Evolutionary conservation across 305 asterid species (phyloP).

Genomic region (Solanum hybrid): DNA sequence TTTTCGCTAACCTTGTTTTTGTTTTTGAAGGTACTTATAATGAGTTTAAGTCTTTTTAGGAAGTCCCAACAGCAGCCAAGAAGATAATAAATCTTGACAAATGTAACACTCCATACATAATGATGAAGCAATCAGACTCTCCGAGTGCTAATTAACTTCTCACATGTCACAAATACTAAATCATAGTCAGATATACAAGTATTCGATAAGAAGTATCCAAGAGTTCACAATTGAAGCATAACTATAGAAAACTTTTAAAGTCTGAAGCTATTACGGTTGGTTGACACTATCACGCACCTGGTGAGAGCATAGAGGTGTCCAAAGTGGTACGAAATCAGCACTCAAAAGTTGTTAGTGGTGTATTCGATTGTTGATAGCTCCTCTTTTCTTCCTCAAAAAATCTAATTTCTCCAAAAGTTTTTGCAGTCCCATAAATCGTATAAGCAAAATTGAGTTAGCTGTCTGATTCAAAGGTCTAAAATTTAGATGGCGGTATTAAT

Average conservation of each 20-base stretch:
- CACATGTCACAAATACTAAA: too few species aligned
- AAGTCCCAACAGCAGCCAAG: too few species aligned
- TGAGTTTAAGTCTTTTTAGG: accelerated
- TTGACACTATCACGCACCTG: neutral
- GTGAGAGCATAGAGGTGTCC: neutral
- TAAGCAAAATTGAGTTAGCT: too few species aligned
- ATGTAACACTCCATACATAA: neutral
- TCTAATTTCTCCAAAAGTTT: accelerated
- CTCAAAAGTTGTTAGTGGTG: neutral
- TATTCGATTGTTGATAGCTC: too few species aligned
- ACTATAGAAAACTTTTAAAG: neutral
- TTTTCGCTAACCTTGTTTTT: neutral
- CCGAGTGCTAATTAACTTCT: accelerated
- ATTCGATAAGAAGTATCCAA: accelerated
- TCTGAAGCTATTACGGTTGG: neutral
- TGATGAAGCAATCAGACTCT: too few species aligned
- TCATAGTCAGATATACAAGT: too few species aligned
- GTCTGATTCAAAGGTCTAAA: too few species aligned
- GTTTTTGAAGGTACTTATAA: neutral
- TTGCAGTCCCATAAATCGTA: too few species aligned
- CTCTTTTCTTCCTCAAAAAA: too few species aligned
- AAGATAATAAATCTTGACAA: too few species aligned
- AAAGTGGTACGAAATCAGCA: accelerated
- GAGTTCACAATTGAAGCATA: too few species aligned
- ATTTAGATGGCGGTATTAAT: too few species aligned